Conservation (phyloP, 192 early-diverging fungal species). For the Coemansia sp. region DNA sequence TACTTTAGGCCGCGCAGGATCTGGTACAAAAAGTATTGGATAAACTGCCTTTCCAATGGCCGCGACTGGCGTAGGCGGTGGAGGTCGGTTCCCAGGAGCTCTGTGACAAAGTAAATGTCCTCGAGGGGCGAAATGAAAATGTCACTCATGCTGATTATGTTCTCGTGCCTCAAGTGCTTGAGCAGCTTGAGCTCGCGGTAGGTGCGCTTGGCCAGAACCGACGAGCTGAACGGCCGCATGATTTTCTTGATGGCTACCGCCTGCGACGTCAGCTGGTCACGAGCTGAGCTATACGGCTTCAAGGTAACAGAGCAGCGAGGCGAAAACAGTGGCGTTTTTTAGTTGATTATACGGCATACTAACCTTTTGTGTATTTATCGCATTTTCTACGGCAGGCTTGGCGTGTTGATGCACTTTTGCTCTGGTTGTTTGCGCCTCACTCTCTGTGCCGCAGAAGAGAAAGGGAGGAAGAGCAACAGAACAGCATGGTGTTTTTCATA, state of each 20-base stretch:
- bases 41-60: constrained; percentile 90
- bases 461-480: neutral
- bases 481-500: neutral
- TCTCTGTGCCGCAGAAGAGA: neutral
- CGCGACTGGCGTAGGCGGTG: constrained; percentile 86
- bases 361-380: too few relatives aligned
- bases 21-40: constrained; percentile 98
- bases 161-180: constrained; percentile 91
- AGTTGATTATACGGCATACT: too few relatives aligned
- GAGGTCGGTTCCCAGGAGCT: constrained; percentile 92
- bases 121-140: constrained; percentile 92
- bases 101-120: constrained; percentile 98
- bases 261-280: constrained; percentile 77
- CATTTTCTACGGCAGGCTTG: too few relatives aligned
- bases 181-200: constrained; percentile 94
- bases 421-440: too few relatives aligned
- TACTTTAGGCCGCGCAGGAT: constrained; percentile 91
- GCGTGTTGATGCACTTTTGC: too few relatives aligned
- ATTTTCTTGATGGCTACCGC: constrained; percentile 97
- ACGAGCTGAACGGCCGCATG: constrained; percentile 88
- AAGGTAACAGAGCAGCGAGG: neutral
- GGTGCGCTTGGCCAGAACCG: constrained; percentile 90
- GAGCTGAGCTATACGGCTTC: constrained; percentile 68
- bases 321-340: too few relatives aligned
- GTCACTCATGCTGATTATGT: constrained; percentile 90